Base-by-base conservation (phyloP, 345 rosid genomes). In the Geranium rotundifolium region DNA sequence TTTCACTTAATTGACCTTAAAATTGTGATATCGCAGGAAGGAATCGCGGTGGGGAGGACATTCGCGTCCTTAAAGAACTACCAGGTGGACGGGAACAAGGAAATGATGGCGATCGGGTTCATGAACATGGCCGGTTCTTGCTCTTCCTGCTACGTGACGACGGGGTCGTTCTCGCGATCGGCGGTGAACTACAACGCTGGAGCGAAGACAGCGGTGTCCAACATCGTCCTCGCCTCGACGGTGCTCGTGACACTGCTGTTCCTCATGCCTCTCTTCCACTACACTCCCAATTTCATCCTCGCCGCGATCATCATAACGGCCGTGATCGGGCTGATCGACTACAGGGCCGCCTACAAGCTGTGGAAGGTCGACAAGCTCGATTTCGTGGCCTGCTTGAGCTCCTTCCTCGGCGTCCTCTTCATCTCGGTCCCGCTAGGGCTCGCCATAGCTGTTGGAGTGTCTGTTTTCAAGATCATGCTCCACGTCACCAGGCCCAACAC, bases 401-500 rank as follows among this genome's bases (percentile, higher is more conserved):
- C 78, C 3, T 77, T 58, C n/a, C 3, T 60, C 39, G 78, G 81
- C 0, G 81, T 77, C 1, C 66, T 74, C 34, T 65, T 77, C 19
- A 57, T 63, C 29, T 60, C 67, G 0, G 75, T 77, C 1, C 72
- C 67, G 18, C 18, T 58, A 14, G 80, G 77, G 17, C 65, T 77
- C 6, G 29, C 69, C 49, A 31, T 72, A 3, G 70, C 78, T 41
- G 78, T 95, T 63, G 97, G 87, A 70, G 80, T 95, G 66, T 95
- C 99, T 0, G 79, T 95, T 9, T 72, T 90, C 73, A 95, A 90
- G 83, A 81, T 95, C 63, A 77, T 90, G 72, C 65, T 95, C 76
- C 85, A 95, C 7, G 91, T 90, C 63, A 88, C 97, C 5, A 68
- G 99, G 69, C 97, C 99, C 65, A 88, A 90, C 78, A 88, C 90